phyloP scores from a whole-genome alignment of 1,139 yeast species.

The Zygosaccharomyces sapae region DNA sequence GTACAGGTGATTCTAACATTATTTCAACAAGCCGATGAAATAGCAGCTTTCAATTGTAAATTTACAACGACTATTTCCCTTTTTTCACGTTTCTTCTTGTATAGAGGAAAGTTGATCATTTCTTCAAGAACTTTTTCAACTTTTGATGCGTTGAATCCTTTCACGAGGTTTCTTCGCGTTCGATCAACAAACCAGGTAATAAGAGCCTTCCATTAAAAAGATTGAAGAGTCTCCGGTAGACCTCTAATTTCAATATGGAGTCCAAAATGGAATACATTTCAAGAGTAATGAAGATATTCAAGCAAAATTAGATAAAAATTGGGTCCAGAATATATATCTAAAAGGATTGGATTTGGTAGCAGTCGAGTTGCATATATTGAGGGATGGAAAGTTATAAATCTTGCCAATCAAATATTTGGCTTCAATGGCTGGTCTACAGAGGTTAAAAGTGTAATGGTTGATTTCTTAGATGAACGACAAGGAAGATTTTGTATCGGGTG shows the following conservation, averaged over 20 bases:
- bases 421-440: conserved; percentile 80
- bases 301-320: conserved; percentile 51
- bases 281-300: conserved; percentile 35
- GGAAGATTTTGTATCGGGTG: conserved; percentile 57
- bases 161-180: not conserved
- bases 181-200: not conserved
- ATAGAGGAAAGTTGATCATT: not conserved
- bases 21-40: not conserved
- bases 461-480: conserved; percentile 60
- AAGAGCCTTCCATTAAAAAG: not conserved
- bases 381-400: conserved; percentile 75
- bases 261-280: conserved; percentile 22
- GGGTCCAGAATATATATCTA: conserved; percentile 88
- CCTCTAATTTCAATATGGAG: conserved; percentile 20
- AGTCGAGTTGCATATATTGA: conserved; percentile 65
- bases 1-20: conserved; percentile 20
- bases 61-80: not conserved
- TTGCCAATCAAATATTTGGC: conserved; percentile 81
- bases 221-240: not conserved
- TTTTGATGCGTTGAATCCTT: not conserved
- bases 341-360: conserved; percentile 75
- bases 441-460: conserved; percentile 58
- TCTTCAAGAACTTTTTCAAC: conserved; percentile 1
- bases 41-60: not conserved
- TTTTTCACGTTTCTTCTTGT: not conserved